Evolutionary conservation across 2,329 filamentous ascomycete species (phyloP).

Genomic region (Colletotrichum sp.): DNA sequence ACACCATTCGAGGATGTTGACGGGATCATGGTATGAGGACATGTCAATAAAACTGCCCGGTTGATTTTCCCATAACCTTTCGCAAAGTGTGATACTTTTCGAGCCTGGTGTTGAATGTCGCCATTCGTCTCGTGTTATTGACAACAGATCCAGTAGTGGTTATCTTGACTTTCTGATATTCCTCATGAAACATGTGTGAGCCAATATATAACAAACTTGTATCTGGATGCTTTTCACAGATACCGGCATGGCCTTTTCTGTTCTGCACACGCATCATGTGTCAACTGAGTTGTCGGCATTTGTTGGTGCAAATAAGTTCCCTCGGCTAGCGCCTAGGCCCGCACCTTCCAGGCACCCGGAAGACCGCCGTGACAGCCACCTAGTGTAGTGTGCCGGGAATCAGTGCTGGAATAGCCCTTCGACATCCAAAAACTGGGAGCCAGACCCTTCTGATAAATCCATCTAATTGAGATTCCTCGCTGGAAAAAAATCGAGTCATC

Average conservation of each 20-base stretch:
- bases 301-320: background rate
- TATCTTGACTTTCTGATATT: background rate
- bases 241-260: background rate
- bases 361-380: background rate
- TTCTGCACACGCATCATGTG: background rate
- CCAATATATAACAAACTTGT: background rate
- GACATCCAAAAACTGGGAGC: background rate
- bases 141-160: background rate
- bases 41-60: background rate
- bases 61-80: background rate
- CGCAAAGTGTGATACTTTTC: background rate
- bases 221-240: background rate
- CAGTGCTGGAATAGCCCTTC: background rate
- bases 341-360: background rate
- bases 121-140: background rate
- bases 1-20: accelerated
- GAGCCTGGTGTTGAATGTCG: background rate
- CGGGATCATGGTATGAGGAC: background rate
- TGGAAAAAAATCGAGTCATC: background rate
- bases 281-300: background rate
- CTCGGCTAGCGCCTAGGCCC: background rate
- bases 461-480: accelerated
- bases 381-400: background rate
- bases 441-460: background rate
- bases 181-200: background rate